A percentile compares a stretch with the other conserved stretches of the same genome.
Conservation (phyloP, 106 monocot genomes). For the Dioscorea dumetorum region DNA sequence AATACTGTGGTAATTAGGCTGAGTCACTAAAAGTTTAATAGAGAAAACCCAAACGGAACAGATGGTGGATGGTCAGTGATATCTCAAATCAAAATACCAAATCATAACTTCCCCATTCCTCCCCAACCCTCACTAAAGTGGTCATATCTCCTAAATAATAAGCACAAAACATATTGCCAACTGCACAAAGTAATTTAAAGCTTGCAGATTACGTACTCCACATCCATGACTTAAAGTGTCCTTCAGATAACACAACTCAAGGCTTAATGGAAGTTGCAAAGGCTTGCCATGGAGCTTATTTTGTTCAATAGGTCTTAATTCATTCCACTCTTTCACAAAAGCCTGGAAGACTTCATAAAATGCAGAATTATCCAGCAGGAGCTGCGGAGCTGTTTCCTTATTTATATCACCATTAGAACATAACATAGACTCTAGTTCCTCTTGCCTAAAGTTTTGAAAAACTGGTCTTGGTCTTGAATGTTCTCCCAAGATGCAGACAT, state of each 20-base stretch:
- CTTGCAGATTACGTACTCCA: slow-evolving; percentile 33
- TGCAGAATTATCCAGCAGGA: slow-evolving; percentile 45
- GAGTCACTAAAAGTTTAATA: no score
- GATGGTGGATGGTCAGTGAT: no score
- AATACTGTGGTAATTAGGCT: no score
- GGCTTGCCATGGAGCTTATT: slow-evolving; percentile 87
- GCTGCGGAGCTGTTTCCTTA: slow-evolving; percentile 16
- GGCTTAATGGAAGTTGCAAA: slow-evolving; percentile 75
- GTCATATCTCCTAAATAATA: no score
- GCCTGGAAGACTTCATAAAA: slow-evolving; percentile 34
- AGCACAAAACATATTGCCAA: no score
- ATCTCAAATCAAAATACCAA: no score
- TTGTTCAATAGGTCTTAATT: slow-evolving; percentile 73
- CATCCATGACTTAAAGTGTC: slow-evolving; percentile 63
- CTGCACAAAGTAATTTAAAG: no score
- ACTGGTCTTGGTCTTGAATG: slow-evolving; percentile 76
- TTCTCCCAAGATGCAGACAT: slow-evolving; percentile 50
- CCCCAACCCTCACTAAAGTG: no score
- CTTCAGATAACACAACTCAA: slow-evolving; percentile 80
- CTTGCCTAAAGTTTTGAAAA: slow-evolving; percentile 75
- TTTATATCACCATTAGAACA: slow-evolving; percentile 8
- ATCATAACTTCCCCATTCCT: no score
- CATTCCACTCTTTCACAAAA: slow-evolving; percentile 78
- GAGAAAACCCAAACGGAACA: no score
- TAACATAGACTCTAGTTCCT: slow-evolving; percentile 57